These are phyloP conservation scores for Sporothrix phasma DNA, from an alignment of 2,329 filamentous ascomycete species.

Conservation along the genomic window DNA sequence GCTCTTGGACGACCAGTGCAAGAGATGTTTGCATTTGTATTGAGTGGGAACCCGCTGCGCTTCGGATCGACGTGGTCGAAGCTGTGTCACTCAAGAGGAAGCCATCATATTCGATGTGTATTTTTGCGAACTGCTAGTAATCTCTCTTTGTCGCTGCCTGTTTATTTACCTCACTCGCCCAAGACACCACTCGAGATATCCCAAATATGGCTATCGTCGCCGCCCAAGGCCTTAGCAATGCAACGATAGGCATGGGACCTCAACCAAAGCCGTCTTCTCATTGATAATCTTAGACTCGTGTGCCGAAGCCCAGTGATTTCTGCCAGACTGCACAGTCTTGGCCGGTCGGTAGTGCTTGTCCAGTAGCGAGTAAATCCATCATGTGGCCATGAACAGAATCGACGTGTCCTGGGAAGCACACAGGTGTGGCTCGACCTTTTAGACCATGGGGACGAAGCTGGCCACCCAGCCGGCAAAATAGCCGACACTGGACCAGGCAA, in stretches of 20 bases:
- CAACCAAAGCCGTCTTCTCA: conserved; percentile 41
- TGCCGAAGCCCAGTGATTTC: conserved; percentile 2
- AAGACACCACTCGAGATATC: neutral
- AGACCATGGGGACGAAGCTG: neutral
- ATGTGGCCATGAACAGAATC: neutral
- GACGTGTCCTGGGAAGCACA: neutral
- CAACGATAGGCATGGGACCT: neutral
- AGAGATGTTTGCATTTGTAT: neutral
- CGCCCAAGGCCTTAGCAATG: neutral
- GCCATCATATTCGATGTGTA: conserved; percentile 38
- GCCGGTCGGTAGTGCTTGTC: neutral
- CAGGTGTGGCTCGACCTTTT: neutral
- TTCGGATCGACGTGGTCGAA: conserved; percentile 24
- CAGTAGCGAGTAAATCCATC: neutral
- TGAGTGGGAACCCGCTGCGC: conserved; percentile 12
- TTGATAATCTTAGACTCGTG: conserved; percentile 47
- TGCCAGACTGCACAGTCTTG: neutral
- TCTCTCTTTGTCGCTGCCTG: no score
- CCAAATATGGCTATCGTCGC: conserved; percentile 22
- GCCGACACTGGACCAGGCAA: conserved; percentile 47
- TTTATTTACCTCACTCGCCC: neutral
- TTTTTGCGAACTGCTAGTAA: conserved; percentile 25
- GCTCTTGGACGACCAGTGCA: neutral
- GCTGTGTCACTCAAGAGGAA: conserved; percentile 40
- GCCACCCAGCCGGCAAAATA: conserved; percentile 1